phyloP scores from a whole-genome alignment of 176 grass and related monocot genomes.

The Ananas comosus region DNA sequence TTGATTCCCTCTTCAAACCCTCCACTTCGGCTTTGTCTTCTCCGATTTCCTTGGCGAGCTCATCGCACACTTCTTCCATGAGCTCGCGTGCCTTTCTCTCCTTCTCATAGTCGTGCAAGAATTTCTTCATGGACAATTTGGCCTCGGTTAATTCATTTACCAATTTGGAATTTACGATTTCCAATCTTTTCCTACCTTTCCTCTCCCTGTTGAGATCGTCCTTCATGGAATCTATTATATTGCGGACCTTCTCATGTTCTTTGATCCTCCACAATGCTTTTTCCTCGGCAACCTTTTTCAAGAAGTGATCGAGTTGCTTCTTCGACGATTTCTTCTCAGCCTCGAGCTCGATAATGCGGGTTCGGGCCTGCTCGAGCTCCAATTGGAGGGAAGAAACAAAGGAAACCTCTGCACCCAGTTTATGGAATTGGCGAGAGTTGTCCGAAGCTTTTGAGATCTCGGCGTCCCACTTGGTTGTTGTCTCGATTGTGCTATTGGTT shows the following conservation, averaged over 20 bases:
- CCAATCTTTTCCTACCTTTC: constrained; percentile 35
- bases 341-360: constrained; percentile 43
- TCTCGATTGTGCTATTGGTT: constrained; percentile 36
- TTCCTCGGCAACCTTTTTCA: constrained; percentile 42
- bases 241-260: constrained; percentile 50
- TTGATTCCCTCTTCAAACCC: constrained; percentile 38
- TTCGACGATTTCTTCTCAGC: constrained; percentile 40
- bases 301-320: constrained; percentile 47
- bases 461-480: constrained; percentile 54
- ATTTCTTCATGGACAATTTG: constrained; percentile 33
- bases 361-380: constrained; percentile 39
- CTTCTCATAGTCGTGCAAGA: constrained; percentile 58
- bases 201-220: constrained; percentile 49
- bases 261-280: constrained; percentile 48
- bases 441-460: constrained; percentile 15
- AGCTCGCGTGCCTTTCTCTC: constrained; percentile 50
- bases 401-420: not conserved
- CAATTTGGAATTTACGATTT: constrained; percentile 53
- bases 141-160: constrained; percentile 51
- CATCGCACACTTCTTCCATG: constrained; percentile 78
- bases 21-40: constrained; percentile 62
- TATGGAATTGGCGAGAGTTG: constrained; percentile 4
- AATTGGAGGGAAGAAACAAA: constrained; percentile 29
- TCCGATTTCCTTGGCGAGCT: constrained; percentile 62
- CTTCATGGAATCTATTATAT: constrained; percentile 48